Evolutionary conservation across 2,329 filamentous ascomycete species (phyloP).

Genomic region (Alternaria arbusti): DNA sequence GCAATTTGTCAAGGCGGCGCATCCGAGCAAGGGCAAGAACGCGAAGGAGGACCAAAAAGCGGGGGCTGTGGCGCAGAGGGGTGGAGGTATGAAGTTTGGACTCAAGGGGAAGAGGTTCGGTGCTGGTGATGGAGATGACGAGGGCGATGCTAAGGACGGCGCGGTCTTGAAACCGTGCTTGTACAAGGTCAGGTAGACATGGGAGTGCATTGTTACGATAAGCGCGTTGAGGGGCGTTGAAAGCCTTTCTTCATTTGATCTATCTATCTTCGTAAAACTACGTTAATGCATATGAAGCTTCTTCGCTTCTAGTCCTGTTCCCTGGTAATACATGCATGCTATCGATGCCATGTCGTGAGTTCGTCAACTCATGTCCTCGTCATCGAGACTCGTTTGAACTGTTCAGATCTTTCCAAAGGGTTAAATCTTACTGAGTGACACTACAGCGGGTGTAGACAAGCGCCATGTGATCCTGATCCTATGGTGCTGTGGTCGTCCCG

Average conservation of each 20-base stretch:
- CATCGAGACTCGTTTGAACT: background rate
- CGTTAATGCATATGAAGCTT: background rate
- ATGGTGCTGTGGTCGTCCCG: background rate
- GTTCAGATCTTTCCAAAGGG: background rate
- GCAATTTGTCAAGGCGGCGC: slow-evolving; percentile 86
- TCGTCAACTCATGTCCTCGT: slow-evolving; percentile 9
- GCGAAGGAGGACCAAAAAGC: slow-evolving; percentile 50
- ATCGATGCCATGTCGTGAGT: slow-evolving; percentile 13
- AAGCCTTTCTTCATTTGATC: background rate
- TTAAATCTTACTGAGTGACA: background rate
- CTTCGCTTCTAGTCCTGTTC: background rate
- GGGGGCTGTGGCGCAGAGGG: slow-evolving; percentile 44
- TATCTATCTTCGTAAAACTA: background rate
- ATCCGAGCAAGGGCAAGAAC: slow-evolving; percentile 78
- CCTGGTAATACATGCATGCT: slow-evolving; percentile 15
- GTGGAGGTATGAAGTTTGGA: slow-evolving; percentile 50
- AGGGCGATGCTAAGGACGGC: slow-evolving; percentile 63
- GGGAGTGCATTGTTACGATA: background rate
- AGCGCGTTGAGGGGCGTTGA: background rate
- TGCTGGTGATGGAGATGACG: slow-evolving; percentile 40
- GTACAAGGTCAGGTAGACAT: slow-evolving; percentile 76
- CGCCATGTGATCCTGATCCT: background rate
- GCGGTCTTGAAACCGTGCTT: slow-evolving; percentile 92
- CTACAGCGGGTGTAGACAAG: background rate
- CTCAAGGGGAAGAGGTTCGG: slow-evolving; percentile 12